Conservation (phyloP, 257 asterid genomes). For the Nemophila menziesii region DNA sequence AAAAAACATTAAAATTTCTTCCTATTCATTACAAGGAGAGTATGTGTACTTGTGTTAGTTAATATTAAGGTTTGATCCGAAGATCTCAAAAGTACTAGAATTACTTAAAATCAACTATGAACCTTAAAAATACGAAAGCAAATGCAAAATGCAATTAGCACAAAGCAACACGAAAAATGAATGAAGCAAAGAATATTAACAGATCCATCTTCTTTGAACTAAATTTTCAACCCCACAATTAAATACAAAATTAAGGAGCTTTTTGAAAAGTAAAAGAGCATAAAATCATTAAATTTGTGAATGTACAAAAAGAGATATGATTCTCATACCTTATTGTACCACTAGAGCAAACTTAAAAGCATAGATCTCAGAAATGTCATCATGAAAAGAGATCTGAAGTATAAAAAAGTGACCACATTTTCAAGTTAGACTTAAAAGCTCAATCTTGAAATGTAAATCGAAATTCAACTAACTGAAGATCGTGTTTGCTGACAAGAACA, state of each 20-base stretch:
- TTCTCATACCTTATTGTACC: conserved; percentile 33
- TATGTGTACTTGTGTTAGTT: conserved; percentile 1
- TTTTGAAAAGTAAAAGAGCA: not conserved
- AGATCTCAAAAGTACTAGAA: too few species aligned
- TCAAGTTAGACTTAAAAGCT: conserved; percentile 18
- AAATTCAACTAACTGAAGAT: not conserved
- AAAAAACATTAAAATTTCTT: conserved; percentile 1
- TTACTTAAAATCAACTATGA: too few species aligned
- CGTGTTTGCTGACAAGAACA: conserved; percentile 13
- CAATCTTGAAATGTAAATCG: conserved; percentile 1
- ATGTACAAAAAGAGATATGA: conserved; percentile 3
- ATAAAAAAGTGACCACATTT: conserved; percentile 19
- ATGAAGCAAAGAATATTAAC: conserved; percentile 16
- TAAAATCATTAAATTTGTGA: conserved; percentile 2
- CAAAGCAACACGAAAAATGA: conserved; percentile 7
- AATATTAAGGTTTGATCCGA: too few species aligned
- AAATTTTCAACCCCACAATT: conserved; percentile 9
- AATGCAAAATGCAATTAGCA: conserved; percentile 6
- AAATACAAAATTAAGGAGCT: not conserved
- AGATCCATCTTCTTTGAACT: conserved; percentile 20
- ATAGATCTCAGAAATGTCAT: conserved; percentile 58
- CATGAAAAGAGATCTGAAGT: conserved; percentile 13
- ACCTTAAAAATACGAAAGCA: not conserved
- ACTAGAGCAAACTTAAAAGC: conserved; percentile 26
- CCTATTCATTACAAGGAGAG: not conserved